Conservation (phyloP, 306 rosid genomes). For the Gastrolobium bilobum region DNA sequence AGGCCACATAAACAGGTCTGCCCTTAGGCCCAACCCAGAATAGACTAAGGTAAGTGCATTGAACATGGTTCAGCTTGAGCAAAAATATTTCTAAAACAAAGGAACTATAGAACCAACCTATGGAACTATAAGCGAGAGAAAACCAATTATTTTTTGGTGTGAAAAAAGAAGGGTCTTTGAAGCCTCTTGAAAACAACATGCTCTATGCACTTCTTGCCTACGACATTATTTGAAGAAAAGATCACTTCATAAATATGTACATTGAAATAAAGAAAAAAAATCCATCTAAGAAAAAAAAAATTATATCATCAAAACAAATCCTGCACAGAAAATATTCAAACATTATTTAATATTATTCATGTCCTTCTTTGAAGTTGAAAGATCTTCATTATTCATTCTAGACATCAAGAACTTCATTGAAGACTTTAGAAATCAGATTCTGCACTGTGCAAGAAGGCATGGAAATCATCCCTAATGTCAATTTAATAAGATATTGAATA, state of each 20-base stretch:
- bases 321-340: constrained; percentile 40
- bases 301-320: constrained; percentile 47
- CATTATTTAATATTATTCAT: constrained; percentile 13
- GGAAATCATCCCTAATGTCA: constrained; percentile 64
- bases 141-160: too few species aligned
- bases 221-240: too few species aligned
- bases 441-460: constrained; percentile 64
- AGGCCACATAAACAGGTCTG: too few species aligned
- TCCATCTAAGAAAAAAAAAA: constrained; percentile 53
- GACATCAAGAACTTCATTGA: constrained; percentile 67
- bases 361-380: constrained; percentile 29
- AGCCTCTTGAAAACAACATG: too few species aligned
- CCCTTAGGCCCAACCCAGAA: too few species aligned
- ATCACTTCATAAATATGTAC: background rate
- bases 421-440: constrained; percentile 71
- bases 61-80: too few species aligned
- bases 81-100: too few species aligned
- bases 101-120: too few species aligned
- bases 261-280: constrained; percentile 8
- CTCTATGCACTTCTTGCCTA: too few species aligned
- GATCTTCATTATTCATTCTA: constrained; percentile 75
- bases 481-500: constrained; percentile 73
- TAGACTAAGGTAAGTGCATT: too few species aligned
- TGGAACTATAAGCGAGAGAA: too few species aligned
- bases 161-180: too few species aligned